Evolutionary conservation across 129 eudicot genomes (phyloP), one percentile per base, ranked within the genome.

Genomic region (Lactuca sativa): DNA sequence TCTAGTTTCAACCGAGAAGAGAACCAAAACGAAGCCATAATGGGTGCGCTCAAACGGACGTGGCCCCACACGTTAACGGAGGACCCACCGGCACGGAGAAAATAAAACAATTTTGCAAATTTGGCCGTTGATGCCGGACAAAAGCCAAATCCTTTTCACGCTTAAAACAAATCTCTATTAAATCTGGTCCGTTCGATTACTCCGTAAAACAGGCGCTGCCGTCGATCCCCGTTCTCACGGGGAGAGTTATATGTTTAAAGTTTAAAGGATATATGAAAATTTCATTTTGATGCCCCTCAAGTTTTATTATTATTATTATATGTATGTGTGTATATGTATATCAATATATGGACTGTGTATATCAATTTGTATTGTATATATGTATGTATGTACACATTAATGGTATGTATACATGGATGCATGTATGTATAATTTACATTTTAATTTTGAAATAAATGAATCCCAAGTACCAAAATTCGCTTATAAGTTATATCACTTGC

Each of bases 91-190:
- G 13, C 10, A 36, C 51, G 3, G 33, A 18, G 15, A 64, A 51
- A 60, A 43, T 72, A 59, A 68, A 68, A 43, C 47, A 60, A 43
- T 76, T 70, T 37, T 76, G 41, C 34, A 68, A 67, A 60, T 68
- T 53, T 43, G 62, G 75, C 80, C 80, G 80, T 76, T 76, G 80
- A 76, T 76, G 80, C 68, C 80, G 80, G 80, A 76, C 70, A 67
- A 67, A 75, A 74, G 62, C 10, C 51, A 25, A 49, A 75, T 67
- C 70, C 21, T 67, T 60, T 76, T 75, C 74, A 59, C 14, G 78
- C 64, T 64, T 21, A 73, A 13, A 53, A 62, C 37, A 56, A 56
- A 40, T 44, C 11, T 71, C 9, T 4, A 14, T 10, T 4, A 2
- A 66, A 48, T 67, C 2, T 40, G 12, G 12, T 5, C 64, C 80